phyloP scores from a whole-genome alignment of 768 basidiomycete genomes.

The Hypholoma fasciculare region DNA sequence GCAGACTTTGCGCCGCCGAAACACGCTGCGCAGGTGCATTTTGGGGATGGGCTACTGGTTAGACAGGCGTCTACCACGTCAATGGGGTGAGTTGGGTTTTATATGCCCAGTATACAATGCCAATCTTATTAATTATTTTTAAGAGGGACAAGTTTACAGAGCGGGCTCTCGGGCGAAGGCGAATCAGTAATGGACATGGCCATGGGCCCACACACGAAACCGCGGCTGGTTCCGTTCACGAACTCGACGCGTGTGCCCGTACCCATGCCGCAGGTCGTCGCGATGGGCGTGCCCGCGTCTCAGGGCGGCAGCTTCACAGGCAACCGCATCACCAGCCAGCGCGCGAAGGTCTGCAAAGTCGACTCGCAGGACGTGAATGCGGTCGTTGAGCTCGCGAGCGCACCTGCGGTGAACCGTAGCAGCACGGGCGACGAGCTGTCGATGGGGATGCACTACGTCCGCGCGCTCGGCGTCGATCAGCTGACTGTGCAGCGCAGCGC shows the following conservation, averaged over 20 bases:
- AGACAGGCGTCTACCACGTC: conserved; percentile 38
- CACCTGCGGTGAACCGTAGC: conserved; percentile 29
- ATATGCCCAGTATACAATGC: not conserved
- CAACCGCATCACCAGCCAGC: conserved; percentile 61
- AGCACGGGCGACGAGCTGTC: conserved; percentile 63
- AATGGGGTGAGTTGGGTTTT: conserved; percentile 19
- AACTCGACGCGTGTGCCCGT: conserved; percentile 66
- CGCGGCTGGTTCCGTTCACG: conserved; percentile 73
- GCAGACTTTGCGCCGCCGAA: conserved; percentile 69
- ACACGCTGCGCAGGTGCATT: conserved; percentile 43
- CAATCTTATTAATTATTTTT: conserved; percentile 6
- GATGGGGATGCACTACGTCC: conserved; percentile 71
- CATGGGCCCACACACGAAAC: conserved; percentile 37
- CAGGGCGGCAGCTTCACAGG: conserved; percentile 28
- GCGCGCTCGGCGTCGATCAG: conserved; percentile 60
- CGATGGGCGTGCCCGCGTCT: conserved; percentile 25
- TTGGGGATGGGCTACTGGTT: conserved; percentile 33
- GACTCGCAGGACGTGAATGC: conserved; percentile 16
- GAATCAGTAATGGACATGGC: conserved; percentile 32
- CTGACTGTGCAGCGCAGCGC: conserved; percentile 19
- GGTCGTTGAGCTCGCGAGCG: conserved; percentile 27
- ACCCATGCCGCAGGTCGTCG: conserved; percentile 53
- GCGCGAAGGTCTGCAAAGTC: conserved; percentile 51
- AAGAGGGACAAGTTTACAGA: conserved; percentile 55
- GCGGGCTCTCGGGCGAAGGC: conserved; percentile 39